A percentile compares a stretch with the other conserved stretches of the same genome.
phyloP scores from a whole-genome alignment of 1,139 yeast species.

The Meyerozyma guilliermondii region DNA sequence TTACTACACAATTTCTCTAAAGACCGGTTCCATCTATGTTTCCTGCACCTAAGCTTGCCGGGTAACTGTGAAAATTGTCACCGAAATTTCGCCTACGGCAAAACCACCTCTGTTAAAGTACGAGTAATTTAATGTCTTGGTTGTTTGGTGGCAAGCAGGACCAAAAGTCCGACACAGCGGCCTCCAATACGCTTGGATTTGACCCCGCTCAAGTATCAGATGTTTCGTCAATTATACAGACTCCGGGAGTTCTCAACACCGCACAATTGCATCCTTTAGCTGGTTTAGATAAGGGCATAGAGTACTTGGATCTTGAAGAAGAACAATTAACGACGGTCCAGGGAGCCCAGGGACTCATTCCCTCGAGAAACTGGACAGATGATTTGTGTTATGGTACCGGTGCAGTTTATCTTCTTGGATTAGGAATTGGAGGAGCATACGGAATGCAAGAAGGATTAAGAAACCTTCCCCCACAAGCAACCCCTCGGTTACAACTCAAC shows the following conservation, averaged over 20 bases:
- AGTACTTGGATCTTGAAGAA: constrained; percentile 86
- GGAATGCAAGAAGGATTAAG: constrained; percentile 84
- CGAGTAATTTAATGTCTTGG: constrained; percentile 53
- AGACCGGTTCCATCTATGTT: neutral
- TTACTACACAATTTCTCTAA: too few species aligned
- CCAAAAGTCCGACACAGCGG: constrained; percentile 23
- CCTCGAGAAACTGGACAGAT: constrained; percentile 95
- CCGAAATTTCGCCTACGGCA: neutral
- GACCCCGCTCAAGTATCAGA: constrained; percentile 65
- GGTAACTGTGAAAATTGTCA: constrained; percentile 1
- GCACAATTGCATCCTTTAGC: constrained; percentile 88
- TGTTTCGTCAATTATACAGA: constrained; percentile 55
- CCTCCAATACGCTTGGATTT: constrained; percentile 45
- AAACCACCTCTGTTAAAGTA: neutral
- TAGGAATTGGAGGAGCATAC: constrained; percentile 81
- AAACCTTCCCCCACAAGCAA: constrained; percentile 67
- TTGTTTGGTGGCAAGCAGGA: constrained; percentile 48
- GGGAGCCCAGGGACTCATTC: constrained; percentile 86
- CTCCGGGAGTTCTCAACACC: constrained; percentile 65
- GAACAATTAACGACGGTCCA: constrained; percentile 65
- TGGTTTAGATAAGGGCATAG: constrained; percentile 83
- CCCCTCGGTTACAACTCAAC: constrained; percentile 76
- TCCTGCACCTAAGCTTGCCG: neutral
- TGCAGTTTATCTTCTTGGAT: constrained; percentile 71
- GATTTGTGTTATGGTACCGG: constrained; percentile 98